Evolutionary conservation across 495 filamentous ascomycete species (phyloP).

Genomic region (Aspergillus leporis): DNA sequence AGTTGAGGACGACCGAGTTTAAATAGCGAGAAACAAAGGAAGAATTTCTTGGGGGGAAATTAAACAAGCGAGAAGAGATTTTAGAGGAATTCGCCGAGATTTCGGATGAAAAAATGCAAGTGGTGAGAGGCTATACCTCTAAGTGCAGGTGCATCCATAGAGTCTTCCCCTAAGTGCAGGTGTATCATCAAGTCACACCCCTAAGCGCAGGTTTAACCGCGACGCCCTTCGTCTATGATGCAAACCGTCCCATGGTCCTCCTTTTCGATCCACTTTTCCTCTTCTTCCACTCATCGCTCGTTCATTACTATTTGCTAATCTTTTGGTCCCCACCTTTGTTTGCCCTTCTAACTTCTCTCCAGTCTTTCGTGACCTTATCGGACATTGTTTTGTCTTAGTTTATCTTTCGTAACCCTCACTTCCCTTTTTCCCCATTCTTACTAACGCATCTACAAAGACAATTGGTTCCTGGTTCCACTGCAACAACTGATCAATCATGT

Average conservation of each 20-base stretch:
- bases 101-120: constrained; percentile 10
- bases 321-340: not conserved
- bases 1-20: constrained; percentile 7
- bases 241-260: constrained; percentile 5
- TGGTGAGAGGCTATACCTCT: constrained; percentile 51
- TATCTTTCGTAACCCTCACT: no score
- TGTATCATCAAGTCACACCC: constrained; percentile 16
- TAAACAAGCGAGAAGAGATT: constrained; percentile 5
- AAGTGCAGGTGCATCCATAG: constrained; percentile 59
- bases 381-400: not conserved
- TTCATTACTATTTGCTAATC: not conserved
- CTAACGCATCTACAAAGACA: not conserved
- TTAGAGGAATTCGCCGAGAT: constrained; percentile 12
- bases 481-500: constrained; percentile 9
- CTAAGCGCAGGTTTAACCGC: constrained; percentile 44
- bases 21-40: constrained; percentile 9
- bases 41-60: constrained; percentile 6
- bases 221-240: not conserved
- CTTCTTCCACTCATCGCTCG: not conserved
- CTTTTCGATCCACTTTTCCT: not conserved
- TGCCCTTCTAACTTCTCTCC: not conserved
- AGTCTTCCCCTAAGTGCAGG: constrained; percentile 1
- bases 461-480: not conserved
- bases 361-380: not conserved
- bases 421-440: not conserved